These are phyloP conservation scores for Aureobasidium sp. DNA, from an alignment of 2,329 filamentous ascomycete species.

Conservation along the genomic window DNA sequence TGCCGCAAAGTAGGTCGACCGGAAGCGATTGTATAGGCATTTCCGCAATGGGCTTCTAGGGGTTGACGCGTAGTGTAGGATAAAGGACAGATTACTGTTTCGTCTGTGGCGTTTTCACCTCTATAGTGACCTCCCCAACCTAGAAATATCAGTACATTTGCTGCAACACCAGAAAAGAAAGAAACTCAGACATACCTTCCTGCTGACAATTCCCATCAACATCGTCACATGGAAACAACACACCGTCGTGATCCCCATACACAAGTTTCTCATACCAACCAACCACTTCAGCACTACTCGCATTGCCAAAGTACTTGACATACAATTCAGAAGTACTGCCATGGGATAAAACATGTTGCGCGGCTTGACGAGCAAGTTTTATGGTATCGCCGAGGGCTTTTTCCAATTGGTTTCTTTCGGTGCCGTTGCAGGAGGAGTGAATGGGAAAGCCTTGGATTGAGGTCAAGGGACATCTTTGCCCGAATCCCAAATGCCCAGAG, in stretches of 20 bases:
- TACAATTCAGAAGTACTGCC: slow-evolving; percentile 53
- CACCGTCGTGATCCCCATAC: slow-evolving; percentile 47
- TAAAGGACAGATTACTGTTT: slow-evolving; percentile 61
- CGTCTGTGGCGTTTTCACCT: slow-evolving; percentile 53
- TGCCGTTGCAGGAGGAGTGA: slow-evolving; percentile 59
- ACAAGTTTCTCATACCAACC: slow-evolving; percentile 57
- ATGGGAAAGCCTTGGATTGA: slow-evolving; percentile 34
- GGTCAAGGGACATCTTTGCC: neutral
- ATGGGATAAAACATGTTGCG: slow-evolving; percentile 51
- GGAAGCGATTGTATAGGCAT: slow-evolving; percentile 54
- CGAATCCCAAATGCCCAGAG: neutral
- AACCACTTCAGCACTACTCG: slow-evolving; percentile 48
- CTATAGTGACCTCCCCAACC: slow-evolving; percentile 63
- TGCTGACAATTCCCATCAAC: slow-evolving; percentile 53
- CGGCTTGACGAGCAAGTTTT: slow-evolving; percentile 51
- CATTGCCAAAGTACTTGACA: slow-evolving; percentile 58
- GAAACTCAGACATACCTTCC: too few species aligned
- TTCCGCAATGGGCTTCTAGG: slow-evolving; percentile 52
- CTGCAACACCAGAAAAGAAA: too few species aligned
- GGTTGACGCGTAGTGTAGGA: slow-evolving; percentile 52
- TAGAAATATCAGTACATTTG: slow-evolving; percentile 28
- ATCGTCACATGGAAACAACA: slow-evolving; percentile 61
- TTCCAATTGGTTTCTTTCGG: slow-evolving; percentile 49
- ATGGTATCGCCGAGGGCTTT: slow-evolving; percentile 52
- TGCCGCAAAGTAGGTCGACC: slow-evolving; percentile 55